Evolutionary conservation across 2,329 filamentous ascomycete species (phyloP), one percentile per base, ranked within the genome.

Genomic region (Rosellinia necatrix): DNA sequence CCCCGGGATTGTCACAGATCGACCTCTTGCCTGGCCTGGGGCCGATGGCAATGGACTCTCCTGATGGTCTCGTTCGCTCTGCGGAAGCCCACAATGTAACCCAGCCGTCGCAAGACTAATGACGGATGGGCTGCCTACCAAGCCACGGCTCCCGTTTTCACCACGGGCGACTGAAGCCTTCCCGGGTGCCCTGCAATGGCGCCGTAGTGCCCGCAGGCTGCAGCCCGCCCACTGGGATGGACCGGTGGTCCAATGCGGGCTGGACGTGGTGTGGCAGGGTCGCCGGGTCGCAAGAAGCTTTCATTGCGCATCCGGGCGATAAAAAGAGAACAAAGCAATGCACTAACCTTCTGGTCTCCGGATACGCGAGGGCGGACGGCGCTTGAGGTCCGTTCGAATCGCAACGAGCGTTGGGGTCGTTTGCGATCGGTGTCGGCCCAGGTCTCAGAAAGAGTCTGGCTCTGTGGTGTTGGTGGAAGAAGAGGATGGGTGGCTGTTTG

Each of bases 371-470:
- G 24, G 13, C 29, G 15, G 40, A 32, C 17, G 21, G 30, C 24
- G 37, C 24, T 35, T 37, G 24, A 48, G 53, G 30, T 32, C 25
- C 15, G 48, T 34, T 27, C 29, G 32, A 35, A 42, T 30, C 7
- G 17, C 22, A 2, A 17, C 13, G n/a, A 41, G 49, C 13, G 38
- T 49, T 21, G 15, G 47, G 8, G 41, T 44, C 50, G 57, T 43
- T 46, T 57, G 50, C 30, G 37, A 44, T 58, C 43, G 58, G n/a
- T 35, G 38, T 56, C 44, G 58, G 40, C 50, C 49, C 50, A 41
- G 30, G 48, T 62, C 57, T 62, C 37, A 59, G 57, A 62, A 48
- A 51, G 35, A 52, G 51, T 59, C 49, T 59, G 22, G 49, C 34
- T 42, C 49, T 43, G 56, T n/a, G 40, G 49, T 13, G 46, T 41